phyloP scores from a whole-genome alignment of 2,329 filamentous ascomycete species.

The Apiospora pterosperma region DNA sequence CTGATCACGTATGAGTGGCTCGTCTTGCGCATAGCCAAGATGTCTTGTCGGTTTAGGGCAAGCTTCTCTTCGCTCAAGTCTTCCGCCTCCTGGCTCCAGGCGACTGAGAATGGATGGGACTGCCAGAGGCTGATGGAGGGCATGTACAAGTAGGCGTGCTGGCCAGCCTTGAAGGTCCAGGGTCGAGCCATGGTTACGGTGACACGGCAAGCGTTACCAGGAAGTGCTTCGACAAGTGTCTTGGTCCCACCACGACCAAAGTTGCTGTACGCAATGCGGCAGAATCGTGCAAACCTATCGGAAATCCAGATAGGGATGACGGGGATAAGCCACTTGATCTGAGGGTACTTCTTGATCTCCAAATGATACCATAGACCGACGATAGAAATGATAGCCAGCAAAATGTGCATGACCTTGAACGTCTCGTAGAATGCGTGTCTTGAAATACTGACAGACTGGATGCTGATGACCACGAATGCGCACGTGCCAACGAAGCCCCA shows the following conservation, averaged over 20 bases:
- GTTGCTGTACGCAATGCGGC: constrained; percentile 62
- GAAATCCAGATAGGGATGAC: constrained; percentile 64
- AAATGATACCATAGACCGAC: constrained; percentile 67
- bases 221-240: constrained; percentile 70
- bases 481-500: constrained; percentile 61
- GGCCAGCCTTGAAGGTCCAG: constrained; percentile 72
- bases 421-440: constrained; percentile 78
- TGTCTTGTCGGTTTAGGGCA: constrained; percentile 56
- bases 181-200: constrained; percentile 72
- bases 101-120: constrained; percentile 76
- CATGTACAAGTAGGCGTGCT: constrained; percentile 79
- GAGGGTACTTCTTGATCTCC: constrained; percentile 48
- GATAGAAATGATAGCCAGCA: constrained; percentile 56
- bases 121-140: constrained; percentile 69
- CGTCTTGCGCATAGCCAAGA: constrained; percentile 58
- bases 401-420: constrained; percentile 71
- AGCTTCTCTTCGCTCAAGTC: constrained; percentile 49
- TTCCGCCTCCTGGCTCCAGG: constrained; percentile 69
- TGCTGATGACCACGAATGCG: constrained; percentile 58
- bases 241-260: constrained; percentile 63
- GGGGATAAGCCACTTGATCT: constrained; percentile 57
- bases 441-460: constrained; percentile 68
- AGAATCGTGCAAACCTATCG: constrained; percentile 60
- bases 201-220: constrained; percentile 70
- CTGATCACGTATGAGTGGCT: constrained; percentile 70